phyloP scores from a whole-genome alignment of 495 filamentous ascomycete genomes.

The Glonium stellatum region DNA sequence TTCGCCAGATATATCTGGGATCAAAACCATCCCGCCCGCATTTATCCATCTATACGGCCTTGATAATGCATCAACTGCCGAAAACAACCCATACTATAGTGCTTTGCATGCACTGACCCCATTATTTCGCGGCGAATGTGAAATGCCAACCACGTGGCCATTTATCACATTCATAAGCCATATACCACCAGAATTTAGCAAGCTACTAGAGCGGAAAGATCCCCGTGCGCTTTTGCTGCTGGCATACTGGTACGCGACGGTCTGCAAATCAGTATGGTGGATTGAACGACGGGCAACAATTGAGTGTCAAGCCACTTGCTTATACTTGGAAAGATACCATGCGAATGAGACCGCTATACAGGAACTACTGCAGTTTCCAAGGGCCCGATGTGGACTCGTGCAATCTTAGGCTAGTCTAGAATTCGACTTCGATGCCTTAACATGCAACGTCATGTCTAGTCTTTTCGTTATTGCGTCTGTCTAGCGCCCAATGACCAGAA shows the following conservation, averaged over 20 bases:
- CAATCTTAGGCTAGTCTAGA: too few species aligned
- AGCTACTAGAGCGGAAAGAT: slow-evolving; percentile 37
- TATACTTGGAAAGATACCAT: slow-evolving; percentile 15
- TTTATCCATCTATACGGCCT: slow-evolving; percentile 6
- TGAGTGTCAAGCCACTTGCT: slow-evolving; percentile 37
- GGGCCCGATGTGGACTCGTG: too few species aligned
- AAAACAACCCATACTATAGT: slow-evolving; percentile 28
- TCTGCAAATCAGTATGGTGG: slow-evolving; percentile 39
- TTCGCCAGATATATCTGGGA: not conserved
- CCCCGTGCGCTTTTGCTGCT: slow-evolving; percentile 38
- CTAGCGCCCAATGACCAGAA: too few species aligned
- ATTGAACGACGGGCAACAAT: slow-evolving; percentile 33
- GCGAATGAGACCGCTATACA: not conserved
- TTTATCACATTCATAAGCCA: slow-evolving; percentile 36
- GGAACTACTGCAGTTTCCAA: slow-evolving; percentile 1
- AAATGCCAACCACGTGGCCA: slow-evolving; percentile 29
- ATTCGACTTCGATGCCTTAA: too few species aligned
- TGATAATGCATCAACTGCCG: not conserved
- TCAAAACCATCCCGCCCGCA: not conserved
- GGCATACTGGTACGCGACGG: slow-evolving; percentile 39
- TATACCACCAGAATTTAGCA: slow-evolving; percentile 31
- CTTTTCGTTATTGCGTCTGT: too few species aligned
- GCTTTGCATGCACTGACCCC: slow-evolving; percentile 23
- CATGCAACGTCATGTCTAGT: too few species aligned
- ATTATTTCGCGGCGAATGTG: slow-evolving; percentile 29